Base-by-base conservation (phyloP, 2,329 filamentous ascomycete genomes). In the Arachnomyces sp. region DNA sequence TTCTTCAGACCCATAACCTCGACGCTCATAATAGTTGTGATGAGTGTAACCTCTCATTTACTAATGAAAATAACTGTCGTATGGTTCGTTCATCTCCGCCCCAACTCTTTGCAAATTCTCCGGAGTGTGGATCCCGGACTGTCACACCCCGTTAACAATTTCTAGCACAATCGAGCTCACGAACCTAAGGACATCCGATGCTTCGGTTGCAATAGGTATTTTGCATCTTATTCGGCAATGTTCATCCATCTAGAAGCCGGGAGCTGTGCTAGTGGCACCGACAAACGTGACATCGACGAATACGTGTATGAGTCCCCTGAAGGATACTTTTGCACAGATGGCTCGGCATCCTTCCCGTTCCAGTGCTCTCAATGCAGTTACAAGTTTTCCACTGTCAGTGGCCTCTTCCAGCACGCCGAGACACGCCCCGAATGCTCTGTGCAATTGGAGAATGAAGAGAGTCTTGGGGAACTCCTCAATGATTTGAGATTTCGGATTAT, bases 161-260 rank as follows among this genome's bases (percentile, higher is more conserved):
- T 25, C 16, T 28, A 53, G 53, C 53, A 55, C 38, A 31, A 45
- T 18, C 45, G 45, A 30, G 31, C 31, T 14, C 52, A 55, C 36
- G 36, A 45, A 4, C 40, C 47, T 4, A 37, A 34, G 8, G 14
- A 42, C 8, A 18, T 39, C 21, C n/a, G 39, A 39, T 55, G 52
- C 34, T 46, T 43, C 15, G 49, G 50, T 28, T 54, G 50, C 41
- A n/a, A 40, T 13, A 43, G 45, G 18, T 21, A 9, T 7, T 56
- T 55, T 33, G 32, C 42, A 2, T 44, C 46, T 15, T 50, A 47
- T 42, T 47, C 53, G 13, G 51, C 46, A 28, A 52, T 56, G 49
- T 37, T 55, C 8, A 46, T 53, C 15, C 53, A 55, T 39, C 47
- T 56, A 4, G 53, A 55, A 41, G 40, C 50, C 4, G 51, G 52